Evolutionary conservation across 768 basidiomycete genomes (phyloP).

Genomic region (Pholiota molesta): DNA sequence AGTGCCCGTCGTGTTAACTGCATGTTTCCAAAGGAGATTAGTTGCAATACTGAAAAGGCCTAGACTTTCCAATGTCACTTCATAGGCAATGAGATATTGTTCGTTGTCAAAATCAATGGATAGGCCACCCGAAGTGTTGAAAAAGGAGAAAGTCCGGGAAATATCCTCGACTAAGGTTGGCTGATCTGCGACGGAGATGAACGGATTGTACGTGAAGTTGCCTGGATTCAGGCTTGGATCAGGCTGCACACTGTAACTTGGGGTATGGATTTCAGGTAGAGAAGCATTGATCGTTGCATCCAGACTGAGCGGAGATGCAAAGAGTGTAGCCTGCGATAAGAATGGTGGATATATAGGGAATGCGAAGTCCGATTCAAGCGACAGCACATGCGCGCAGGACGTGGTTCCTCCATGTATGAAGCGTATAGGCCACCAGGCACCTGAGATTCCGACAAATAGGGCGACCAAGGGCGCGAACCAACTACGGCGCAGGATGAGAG

Average conservation of each 20-base stretch:
- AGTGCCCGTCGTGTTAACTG: background rate
- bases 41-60: background rate
- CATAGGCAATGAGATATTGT: conserved; percentile 68
- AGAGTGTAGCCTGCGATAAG: background rate
- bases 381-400: background rate
- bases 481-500: conserved; percentile 61
- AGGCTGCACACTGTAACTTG: conserved; percentile 54
- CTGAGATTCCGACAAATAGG: conserved; percentile 58
- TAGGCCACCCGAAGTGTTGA: conserved; percentile 55
- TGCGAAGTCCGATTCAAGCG: background rate
- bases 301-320: background rate
- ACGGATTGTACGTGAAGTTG: conserved; percentile 35
- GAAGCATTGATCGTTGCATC: background rate
- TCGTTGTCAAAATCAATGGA: conserved; percentile 58
- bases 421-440: conserved; percentile 57
- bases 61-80: conserved; percentile 33
- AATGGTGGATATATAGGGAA: background rate
- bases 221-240: conserved; percentile 42
- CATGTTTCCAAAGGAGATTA: background rate
- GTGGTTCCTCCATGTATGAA: conserved; percentile 53
- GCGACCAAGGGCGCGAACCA: conserved; percentile 68
- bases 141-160: conserved; percentile 54
- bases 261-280: background rate
- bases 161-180: conserved; percentile 60
- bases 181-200: conserved; percentile 49